Conservation (phyloP, 345 rosid species). For the Populus nigra region DNA sequence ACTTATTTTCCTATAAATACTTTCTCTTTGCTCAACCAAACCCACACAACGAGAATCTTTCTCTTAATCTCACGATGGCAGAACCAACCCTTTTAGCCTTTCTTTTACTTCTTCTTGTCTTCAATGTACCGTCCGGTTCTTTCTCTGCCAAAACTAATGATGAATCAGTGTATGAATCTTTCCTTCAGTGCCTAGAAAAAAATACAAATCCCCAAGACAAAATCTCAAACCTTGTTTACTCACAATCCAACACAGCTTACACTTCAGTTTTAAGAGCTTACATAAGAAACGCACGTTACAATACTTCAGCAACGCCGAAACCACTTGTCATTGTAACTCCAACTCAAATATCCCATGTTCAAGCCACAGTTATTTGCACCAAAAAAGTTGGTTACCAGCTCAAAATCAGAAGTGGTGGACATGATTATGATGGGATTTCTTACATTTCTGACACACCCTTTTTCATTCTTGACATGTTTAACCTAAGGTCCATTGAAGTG, state of each 20-base stretch:
- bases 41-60: neutral
- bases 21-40: too few relatives aligned
- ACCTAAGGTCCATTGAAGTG: conserved; percentile 35
- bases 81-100: neutral
- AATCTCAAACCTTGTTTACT: conserved; percentile 35
- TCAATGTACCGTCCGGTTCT: conserved; percentile 12
- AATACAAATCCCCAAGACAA: conserved; percentile 24
- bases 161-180: conserved; percentile 27
- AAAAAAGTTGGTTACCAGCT: conserved; percentile 38
- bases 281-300: conserved; percentile 59
- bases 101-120: conserved; percentile 1
- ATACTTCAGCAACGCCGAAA: conserved; percentile 40
- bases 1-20: too few relatives aligned
- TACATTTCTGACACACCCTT: conserved; percentile 49
- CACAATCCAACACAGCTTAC: conserved; percentile 38
- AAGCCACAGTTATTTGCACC: conserved; percentile 53
- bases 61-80: neutral
- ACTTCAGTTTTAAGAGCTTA: conserved; percentile 47
- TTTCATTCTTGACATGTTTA: conserved; percentile 56
- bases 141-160: conserved; percentile 12
- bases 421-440: conserved; percentile 55
- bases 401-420: conserved; percentile 62
- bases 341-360: conserved; percentile 44
- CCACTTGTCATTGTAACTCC: conserved; percentile 56
- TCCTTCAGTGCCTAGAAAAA: conserved; percentile 41